phyloP scores from a whole-genome alignment of 129 eudicot species.

The Logfia minima region DNA sequence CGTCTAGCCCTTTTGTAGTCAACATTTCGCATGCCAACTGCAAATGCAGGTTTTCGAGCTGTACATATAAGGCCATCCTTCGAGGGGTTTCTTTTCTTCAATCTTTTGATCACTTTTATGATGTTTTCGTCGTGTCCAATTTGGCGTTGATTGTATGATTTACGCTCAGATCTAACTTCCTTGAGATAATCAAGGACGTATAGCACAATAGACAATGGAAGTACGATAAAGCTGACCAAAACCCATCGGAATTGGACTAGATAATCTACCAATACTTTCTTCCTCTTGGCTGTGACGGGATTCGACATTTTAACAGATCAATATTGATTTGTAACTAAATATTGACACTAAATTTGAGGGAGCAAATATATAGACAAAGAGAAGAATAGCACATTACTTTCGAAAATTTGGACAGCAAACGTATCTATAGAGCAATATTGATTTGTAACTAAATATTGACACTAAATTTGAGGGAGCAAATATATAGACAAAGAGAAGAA shows the following conservation, averaged over 20 bases:
- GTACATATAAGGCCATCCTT: constrained; percentile 88
- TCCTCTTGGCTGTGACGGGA: constrained; percentile 62
- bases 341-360: background rate
- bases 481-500: too few species aligned
- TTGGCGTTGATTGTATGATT: constrained; percentile 64
- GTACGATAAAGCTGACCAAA: constrained; percentile 61
- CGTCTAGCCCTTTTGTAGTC: constrained; percentile 86
- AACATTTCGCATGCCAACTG: constrained; percentile 91
- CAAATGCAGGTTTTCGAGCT: constrained; percentile 74
- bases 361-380: too few species aligned
- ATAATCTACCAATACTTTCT: constrained; percentile 71
- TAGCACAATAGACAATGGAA: constrained; percentile 60
- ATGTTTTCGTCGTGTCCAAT: constrained; percentile 70
- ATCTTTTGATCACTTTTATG: constrained; percentile 54
- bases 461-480: too few species aligned
- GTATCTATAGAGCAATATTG: too few species aligned
- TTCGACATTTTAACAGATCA: constrained; percentile 49
- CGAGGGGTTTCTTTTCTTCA: constrained; percentile 63
- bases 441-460: too few species aligned
- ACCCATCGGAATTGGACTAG: constrained; percentile 77
- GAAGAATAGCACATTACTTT: too few species aligned
- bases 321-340: background rate
- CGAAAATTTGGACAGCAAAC: background rate
- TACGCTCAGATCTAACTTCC: constrained; percentile 49
- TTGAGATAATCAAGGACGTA: constrained; percentile 66